Percentiles rank a stretch among this genome's conserved stretches.
Conservation (phyloP, 2,329 filamentous ascomycete genomes). For the Pseudonectria foliicola region DNA sequence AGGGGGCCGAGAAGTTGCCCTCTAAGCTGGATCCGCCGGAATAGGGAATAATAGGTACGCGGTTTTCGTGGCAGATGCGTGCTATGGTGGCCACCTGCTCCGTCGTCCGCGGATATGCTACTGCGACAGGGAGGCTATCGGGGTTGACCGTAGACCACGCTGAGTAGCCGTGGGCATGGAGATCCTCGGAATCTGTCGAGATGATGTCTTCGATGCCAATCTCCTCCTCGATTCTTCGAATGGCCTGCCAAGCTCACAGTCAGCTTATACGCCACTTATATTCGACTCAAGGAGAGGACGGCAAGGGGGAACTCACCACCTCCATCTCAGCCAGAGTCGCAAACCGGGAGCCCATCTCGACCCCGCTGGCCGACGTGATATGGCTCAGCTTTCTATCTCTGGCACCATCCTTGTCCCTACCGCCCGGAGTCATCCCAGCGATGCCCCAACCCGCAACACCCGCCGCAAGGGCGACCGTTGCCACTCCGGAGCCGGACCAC, state of each 20-base stretch:
- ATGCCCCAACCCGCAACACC: slow-evolving; percentile 36
- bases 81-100: slow-evolving; percentile 53
- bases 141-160: slow-evolving; percentile 59
- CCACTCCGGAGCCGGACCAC: slow-evolving; percentile 27
- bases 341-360: slow-evolving; percentile 26
- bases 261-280: neutral
- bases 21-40: slow-evolving; percentile 83
- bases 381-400: neutral
- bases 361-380: neutral
- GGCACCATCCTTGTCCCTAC: slow-evolving; percentile 4
- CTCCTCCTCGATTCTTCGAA: slow-evolving; percentile 46
- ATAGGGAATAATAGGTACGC: slow-evolving; percentile 78
- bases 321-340: slow-evolving; percentile 38
- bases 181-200: slow-evolving; percentile 55
- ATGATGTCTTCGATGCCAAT: slow-evolving; percentile 47
- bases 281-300: neutral
- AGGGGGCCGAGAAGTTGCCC: slow-evolving; percentile 82
- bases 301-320: slow-evolving; percentile 21
- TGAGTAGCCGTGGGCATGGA: slow-evolving; percentile 57
- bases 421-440: slow-evolving; percentile 20
- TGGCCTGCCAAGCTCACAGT: slow-evolving; percentile 35
- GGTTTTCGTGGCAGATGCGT: slow-evolving; percentile 68
- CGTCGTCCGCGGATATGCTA: slow-evolving; percentile 56
- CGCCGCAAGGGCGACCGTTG: slow-evolving; percentile 32
- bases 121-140: slow-evolving; percentile 53